A percentile compares a stretch with the other conserved stretches of the same genome.
phyloP scores from a whole-genome alignment of 2,329 filamentous ascomycete genomes.

The Cladosporium cucumerinum region DNA sequence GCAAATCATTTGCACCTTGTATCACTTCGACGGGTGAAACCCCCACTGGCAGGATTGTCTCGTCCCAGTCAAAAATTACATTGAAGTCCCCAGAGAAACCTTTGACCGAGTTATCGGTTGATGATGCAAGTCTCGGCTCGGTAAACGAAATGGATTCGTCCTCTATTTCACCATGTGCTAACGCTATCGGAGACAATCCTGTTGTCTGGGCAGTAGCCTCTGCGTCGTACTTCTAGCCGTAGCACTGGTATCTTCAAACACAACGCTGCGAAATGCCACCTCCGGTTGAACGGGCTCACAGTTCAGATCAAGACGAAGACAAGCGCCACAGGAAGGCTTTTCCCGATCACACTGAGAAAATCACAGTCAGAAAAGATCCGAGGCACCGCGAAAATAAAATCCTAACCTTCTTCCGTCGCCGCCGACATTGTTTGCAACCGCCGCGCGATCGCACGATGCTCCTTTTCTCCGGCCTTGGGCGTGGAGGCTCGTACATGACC shows the following conservation, averaged over 20 bases:
- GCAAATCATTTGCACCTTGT: background rate
- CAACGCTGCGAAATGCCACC: background rate
- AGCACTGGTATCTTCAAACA: background rate
- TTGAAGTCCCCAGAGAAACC: background rate
- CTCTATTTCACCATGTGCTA: background rate
- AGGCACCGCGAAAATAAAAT: background rate
- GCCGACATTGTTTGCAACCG: background rate
- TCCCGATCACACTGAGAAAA: background rate
- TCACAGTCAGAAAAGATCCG: background rate
- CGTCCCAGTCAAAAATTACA: background rate
- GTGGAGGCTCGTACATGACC: background rate
- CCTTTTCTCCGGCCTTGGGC: background rate
- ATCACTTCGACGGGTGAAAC: background rate
- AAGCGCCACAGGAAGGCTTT: background rate
- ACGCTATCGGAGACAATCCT: background rate
- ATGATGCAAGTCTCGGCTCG: no score
- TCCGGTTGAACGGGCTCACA: background rate
- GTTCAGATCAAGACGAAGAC: background rate
- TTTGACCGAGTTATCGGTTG: background rate
- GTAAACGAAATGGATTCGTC: background rate
- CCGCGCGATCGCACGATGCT: background rate
- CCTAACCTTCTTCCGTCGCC: background rate
- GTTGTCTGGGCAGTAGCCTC: background rate
- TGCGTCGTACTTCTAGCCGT: background rate
- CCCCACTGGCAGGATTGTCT: no score